These are phyloP conservation scores for Mycena crocata DNA, from an alignment of 768 basidiomycete genomes.

Conservation along the genomic window DNA sequence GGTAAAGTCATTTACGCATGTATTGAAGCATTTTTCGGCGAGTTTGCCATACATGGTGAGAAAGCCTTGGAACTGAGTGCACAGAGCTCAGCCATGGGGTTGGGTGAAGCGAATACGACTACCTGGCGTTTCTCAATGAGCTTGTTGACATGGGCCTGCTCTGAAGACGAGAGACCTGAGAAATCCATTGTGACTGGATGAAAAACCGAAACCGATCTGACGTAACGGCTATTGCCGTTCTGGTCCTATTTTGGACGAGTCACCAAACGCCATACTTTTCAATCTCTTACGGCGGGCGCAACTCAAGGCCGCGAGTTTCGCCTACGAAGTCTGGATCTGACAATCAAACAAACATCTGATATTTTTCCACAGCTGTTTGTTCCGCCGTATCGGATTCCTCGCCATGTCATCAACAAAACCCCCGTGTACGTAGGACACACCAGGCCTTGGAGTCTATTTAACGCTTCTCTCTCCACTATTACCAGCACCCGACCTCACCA, in stretches of 20 bases:
- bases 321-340: no score
- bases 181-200: conserved; percentile 77
- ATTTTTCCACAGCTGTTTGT: no score
- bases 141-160: conserved; percentile 96
- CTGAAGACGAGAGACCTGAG: conserved; percentile 87
- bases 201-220: conserved; percentile 21
- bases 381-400: not conserved
- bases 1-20: conserved; percentile 97
- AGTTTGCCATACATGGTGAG: conserved; percentile 93
- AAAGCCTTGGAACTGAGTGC: conserved; percentile 95
- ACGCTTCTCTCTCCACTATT: conserved; percentile 12
- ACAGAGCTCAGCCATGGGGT: conserved; percentile 19
- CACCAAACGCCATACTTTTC: no score
- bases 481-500: conserved; percentile 63
- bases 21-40: conserved; percentile 95
- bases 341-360: no score
- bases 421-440: conserved; percentile 19
- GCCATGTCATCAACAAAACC: conserved; percentile 1
- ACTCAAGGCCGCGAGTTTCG: not conserved
- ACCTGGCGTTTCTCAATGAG: conserved; percentile 98
- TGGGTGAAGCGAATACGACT: no score
- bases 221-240: not conserved
- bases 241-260: no score
- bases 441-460: not conserved
- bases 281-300: not conserved